Evolutionary conservation across 2,329 filamentous ascomycete species (phyloP), one percentile per base, ranked within the genome.

Genomic region (Colletotrichum falcatum): DNA sequence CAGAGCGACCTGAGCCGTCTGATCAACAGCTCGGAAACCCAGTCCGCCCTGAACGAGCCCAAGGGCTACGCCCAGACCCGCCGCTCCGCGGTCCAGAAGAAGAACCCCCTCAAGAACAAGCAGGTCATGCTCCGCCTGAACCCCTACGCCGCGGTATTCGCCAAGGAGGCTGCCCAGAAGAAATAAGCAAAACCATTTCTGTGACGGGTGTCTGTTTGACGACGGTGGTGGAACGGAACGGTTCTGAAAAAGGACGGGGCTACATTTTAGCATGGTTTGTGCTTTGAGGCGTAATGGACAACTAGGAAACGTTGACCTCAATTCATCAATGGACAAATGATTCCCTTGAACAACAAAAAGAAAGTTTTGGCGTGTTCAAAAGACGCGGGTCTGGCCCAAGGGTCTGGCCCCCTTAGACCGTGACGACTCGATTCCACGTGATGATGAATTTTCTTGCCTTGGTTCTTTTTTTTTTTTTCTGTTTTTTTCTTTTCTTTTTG

Each of bases 91-190:
- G 94, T 97, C 77, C 95, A 98, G 91, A 99, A 99, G 94, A 98
- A 98, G 95, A 99, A 99, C 91, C 96, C 96, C 81, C 94, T 99
- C 78, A 89, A 89, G 87, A 99, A 99, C 93, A 97, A 94, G 91
- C 96, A 98, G 90, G 92, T 99, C 77, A 90, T 98, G 86, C 93
- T 99, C 82, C 93, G 96, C 80, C 93, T 99, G 84, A 99, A 99
- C 92, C 96, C 96, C 75, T 99, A 99, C 87, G 95, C 96, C 78
- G 88, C 92, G 78, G 91, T 93, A 74, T 99, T 97, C 87, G 88
- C 91, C 78, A 94, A 97, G 89, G 90, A 94, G 80, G 71, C 71
- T 49, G 84, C 65, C 61, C 85, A 90, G 85, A 88, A 90, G 84
- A 73, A 73, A 67, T 70, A 71, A 61, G 12, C 35, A 35, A 35